A percentile compares a stretch with the other conserved stretches of the same genome.
Conservation (phyloP, 352 stramenopile genomes). For the Pythium apleroticum region DNA sequence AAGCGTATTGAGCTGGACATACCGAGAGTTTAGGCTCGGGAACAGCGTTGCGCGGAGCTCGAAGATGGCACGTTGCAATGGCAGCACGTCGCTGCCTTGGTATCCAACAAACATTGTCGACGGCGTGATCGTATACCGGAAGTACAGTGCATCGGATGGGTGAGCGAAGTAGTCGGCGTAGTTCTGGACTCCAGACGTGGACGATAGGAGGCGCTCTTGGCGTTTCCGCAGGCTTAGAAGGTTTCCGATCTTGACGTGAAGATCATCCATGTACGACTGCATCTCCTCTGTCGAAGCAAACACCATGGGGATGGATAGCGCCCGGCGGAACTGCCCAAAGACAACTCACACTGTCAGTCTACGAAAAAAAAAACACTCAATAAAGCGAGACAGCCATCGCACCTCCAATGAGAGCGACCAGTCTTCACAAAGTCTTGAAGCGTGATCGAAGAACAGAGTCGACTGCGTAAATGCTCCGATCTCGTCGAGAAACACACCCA, state of each 20-base stretch:
- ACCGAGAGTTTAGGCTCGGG: conserved; percentile 31
- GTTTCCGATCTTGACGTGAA: conserved; percentile 13
- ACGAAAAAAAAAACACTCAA: neutral
- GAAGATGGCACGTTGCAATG: conserved; percentile 34
- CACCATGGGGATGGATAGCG: conserved; percentile 25
- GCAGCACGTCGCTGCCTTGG: conserved; percentile 31
- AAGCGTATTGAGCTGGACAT: conserved; percentile 21
- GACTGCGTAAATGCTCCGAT: conserved; percentile 49
- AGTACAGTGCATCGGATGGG: conserved; percentile 38
- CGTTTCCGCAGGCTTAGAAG: conserved; percentile 16
- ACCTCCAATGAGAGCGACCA: conserved; percentile 40
- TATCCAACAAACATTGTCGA: conserved; percentile 71
- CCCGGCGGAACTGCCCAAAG: conserved; percentile 6
- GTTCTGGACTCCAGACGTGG: conserved; percentile 4
- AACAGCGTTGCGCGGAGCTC: conserved; percentile 33
- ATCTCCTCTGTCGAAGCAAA: conserved; percentile 23
- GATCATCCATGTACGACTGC: conserved; percentile 10
- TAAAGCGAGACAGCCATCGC: neutral
- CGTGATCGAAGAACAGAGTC: conserved; percentile 40
- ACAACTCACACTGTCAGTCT: neutral
- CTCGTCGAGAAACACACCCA: conserved; percentile 71
- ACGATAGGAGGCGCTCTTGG: conserved; percentile 25
- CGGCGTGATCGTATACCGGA: conserved; percentile 63
- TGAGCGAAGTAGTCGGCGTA: conserved; percentile 14
- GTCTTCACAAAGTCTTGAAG: conserved; percentile 39